Base-by-base conservation (phyloP, 225 moss, liverwort and hornwort species). In the Pleurozium schreberi region DNA sequence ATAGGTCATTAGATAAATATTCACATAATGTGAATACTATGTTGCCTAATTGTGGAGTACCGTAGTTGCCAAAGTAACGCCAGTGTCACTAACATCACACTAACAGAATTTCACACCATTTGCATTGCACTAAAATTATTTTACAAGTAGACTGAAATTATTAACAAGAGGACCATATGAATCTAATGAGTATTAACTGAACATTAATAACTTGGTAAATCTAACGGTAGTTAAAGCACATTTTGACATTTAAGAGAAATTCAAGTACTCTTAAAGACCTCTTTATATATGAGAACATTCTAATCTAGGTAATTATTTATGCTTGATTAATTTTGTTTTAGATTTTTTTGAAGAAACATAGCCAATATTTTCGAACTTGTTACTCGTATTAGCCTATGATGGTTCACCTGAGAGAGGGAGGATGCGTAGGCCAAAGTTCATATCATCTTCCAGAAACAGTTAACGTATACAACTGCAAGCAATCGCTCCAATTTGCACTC, bases 361-460 rank as follows among this genome's bases (percentile, higher is more conserved):
- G 80, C 40, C 23, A 79, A 36, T n/a, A 55, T 26, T 38, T 38
- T 55, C 45, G 16, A 38, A 55, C 55, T 75, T 31, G 55, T 15
- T 9, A n/a, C n/a, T n/a, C n/a, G n/a, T n/a, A 38, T 14, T 53
- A 65, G 26, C 15, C 50, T 25, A 50, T 27, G 58, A 74, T 13
- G n/a, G 57, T 57, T 80, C 87, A 89, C 89, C 84, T 91, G 58
- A 89, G 74, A 64, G 60, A 79, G 69, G 74, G 49, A 86, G 89
- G 73, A 50, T 87, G 57, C n/a, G 43, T n/a, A 15, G 91, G 87
- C 91, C 89, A 89, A 33, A 84, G 30, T 50, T 84, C 89, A 50
- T 87, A 89, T 50, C 89, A 70, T 38, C 89, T 57, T n/a, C 47
- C 59, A 45, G 89, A 84, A 57, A 83, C 91, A 78, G 91, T 89